Conservation (phyloP, 805 yeast genomes). For the Phaffomyces antillensis region DNA sequence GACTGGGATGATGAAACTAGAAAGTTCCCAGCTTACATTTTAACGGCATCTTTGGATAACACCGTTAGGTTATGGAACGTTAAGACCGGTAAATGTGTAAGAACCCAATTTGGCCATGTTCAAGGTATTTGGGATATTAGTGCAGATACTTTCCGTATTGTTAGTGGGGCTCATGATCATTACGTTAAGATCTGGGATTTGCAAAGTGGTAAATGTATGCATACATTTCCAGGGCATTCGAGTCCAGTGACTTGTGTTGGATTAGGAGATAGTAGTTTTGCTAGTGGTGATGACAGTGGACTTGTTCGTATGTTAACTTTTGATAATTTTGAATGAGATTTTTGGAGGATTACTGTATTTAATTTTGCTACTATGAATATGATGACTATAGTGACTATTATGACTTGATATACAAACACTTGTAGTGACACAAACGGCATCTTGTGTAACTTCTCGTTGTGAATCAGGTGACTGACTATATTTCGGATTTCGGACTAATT, state of each 20-base stretch:
- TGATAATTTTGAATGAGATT: constrained; percentile 32
- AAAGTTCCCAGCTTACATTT: constrained; percentile 69
- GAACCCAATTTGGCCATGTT: constrained; percentile 96
- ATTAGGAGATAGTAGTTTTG: constrained; percentile 81
- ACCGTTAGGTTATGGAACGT: constrained; percentile 93
- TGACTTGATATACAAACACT: too few relatives aligned
- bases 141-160: constrained; percentile 91
- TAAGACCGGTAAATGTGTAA: constrained; percentile 74
- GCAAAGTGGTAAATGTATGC: constrained; percentile 90
- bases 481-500: not conserved
- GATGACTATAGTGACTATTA: too few relatives aligned
- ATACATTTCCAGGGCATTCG: constrained; percentile 74
- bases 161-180: constrained; percentile 92
- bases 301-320: constrained; percentile 78
- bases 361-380: too few relatives aligned
- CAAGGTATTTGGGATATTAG: constrained; percentile 98
- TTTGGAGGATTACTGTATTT: not conserved
- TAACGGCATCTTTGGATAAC: constrained; percentile 86
- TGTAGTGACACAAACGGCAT: too few relatives aligned
- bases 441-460: too few relatives aligned
- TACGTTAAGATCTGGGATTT: constrained; percentile 91
- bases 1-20: constrained; percentile 22
- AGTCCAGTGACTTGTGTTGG: constrained; percentile 68
- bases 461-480: not conserved
- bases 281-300: constrained; percentile 87